Conservation (phyloP, 257 asterid species). For the Nicotiana undulata region DNA sequence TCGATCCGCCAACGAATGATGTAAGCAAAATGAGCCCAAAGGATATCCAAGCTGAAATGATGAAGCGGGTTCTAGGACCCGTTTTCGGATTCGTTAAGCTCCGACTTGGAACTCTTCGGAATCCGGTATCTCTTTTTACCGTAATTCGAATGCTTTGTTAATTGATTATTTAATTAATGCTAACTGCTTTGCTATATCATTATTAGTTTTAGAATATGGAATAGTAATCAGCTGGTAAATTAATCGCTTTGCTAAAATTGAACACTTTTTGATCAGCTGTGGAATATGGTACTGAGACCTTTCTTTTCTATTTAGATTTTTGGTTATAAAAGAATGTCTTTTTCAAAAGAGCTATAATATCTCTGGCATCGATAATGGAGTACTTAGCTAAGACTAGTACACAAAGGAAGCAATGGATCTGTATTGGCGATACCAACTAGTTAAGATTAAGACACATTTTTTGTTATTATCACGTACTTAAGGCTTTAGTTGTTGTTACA, state of each 20-base stretch:
- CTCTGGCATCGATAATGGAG: not conserved
- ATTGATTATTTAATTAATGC: not conserved
- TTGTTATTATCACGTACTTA: not conserved
- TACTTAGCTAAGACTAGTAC: not conserved
- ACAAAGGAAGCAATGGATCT: not conserved
- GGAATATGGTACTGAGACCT: not conserved
- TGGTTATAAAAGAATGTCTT: not conserved
- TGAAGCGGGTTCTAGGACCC: slow-evolving; percentile 70
- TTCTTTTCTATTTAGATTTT: not conserved
- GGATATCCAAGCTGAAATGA: slow-evolving; percentile 59
- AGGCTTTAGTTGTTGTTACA: not conserved
- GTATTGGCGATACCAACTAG: not conserved
- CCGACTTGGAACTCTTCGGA: slow-evolving; percentile 60
- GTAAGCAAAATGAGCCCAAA: slow-evolving; percentile 35
- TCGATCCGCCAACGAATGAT: slow-evolving; percentile 73
- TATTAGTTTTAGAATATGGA: not conserved
- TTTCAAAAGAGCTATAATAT: not conserved
- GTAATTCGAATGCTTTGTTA: not conserved
- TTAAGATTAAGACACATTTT: not conserved
- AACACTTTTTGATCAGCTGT: not conserved
- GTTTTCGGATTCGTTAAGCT: slow-evolving; percentile 89
- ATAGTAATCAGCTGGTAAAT: not conserved
- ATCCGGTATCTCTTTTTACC: slow-evolving; percentile 35
- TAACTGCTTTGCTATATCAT: not conserved
- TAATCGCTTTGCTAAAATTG: not conserved